Evolutionary conservation across 768 basidiomycete genomes (phyloP).

Genomic region (Rhodotorula kratochvilovae): DNA sequence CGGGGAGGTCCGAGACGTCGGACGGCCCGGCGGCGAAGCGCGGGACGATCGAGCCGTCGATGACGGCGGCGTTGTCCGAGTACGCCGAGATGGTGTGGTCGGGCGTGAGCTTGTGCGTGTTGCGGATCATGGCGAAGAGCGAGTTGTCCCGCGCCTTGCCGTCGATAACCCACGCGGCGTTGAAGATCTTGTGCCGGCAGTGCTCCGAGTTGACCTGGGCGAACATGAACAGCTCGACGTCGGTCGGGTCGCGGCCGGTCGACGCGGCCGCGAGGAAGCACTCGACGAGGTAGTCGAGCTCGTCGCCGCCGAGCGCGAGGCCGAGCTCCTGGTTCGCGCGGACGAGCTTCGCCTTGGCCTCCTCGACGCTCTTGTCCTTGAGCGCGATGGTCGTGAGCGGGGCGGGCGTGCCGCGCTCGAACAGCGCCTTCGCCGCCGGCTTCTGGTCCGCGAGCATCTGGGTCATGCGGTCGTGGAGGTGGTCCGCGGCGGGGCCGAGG

Average conservation of each 20-base stretch:
- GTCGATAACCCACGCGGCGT: conserved; percentile 91
- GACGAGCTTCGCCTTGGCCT: conserved; percentile 62
- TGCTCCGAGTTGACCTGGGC: conserved; percentile 99
- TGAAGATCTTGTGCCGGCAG: conserved; percentile 99
- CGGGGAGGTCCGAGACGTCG: conserved; percentile 34
- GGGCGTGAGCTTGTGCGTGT: conserved; percentile 74
- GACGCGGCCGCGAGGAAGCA: conserved; percentile 63
- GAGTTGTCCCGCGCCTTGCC: conserved; percentile 61
- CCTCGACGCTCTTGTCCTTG: conserved; percentile 46
- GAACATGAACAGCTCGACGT: conserved; percentile 99
- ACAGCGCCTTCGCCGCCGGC: conserved; percentile 57
- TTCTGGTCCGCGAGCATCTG: conserved; percentile 62
- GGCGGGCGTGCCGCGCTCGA: conserved; percentile 58
- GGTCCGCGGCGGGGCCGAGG: conserved; percentile 59
- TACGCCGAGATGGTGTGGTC: conserved; percentile 89
- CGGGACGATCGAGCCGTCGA: conserved; percentile 69
- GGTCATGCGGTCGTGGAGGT: conserved; percentile 95
- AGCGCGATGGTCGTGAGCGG: conserved; percentile 71
- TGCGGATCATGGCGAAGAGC: conserved; percentile 94
- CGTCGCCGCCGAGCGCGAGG: conserved; percentile 80
- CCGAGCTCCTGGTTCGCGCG: conserved; percentile 78
- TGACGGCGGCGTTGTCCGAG: conserved; percentile 94
- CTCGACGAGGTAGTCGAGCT: conserved; percentile 85
- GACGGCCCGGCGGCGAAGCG: conserved; percentile 59
- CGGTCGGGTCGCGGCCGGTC: conserved; percentile 70